These are phyloP conservation scores for Pezicula carpinea DNA, from an alignment of 2,329 filamentous ascomycete species.

Conservation along the genomic window DNA sequence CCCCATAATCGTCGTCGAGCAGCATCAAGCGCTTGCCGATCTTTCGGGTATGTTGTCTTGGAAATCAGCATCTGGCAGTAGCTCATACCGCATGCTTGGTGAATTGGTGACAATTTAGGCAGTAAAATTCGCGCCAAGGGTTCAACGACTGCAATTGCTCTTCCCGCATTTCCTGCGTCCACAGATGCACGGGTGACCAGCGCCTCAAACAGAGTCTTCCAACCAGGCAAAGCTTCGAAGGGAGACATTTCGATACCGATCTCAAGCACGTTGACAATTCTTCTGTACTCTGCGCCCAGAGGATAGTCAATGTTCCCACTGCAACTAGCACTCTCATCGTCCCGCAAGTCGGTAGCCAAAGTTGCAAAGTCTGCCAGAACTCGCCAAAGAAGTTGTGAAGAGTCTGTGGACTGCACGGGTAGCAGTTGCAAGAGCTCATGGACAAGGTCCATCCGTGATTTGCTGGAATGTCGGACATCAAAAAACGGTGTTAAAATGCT, in stretches of 20 bases:
- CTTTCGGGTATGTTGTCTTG: slow-evolving; percentile 49
- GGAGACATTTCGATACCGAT: slow-evolving; percentile 45
- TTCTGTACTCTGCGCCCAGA: slow-evolving; percentile 65
- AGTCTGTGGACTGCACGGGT: slow-evolving; percentile 22
- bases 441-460: slow-evolving; percentile 33
- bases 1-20: slow-evolving; percentile 65
- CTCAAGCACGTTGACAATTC: slow-evolving; percentile 63
- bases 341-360: slow-evolving; percentile 13
- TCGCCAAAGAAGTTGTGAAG: slow-evolving; percentile 21
- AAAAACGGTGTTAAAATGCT: slow-evolving; percentile 56
- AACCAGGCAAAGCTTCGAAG: slow-evolving; percentile 26
- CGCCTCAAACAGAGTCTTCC: slow-evolving; percentile 49
- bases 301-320: slow-evolving; percentile 38
- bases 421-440: slow-evolving; percentile 22
- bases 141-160: slow-evolving; percentile 64
- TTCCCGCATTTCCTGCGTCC: slow-evolving; percentile 63
- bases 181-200: slow-evolving; percentile 52
- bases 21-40: slow-evolving; percentile 59
- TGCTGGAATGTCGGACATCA: slow-evolving; percentile 30
- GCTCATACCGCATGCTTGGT: slow-evolving; percentile 15
- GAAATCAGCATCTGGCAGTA: slow-evolving; percentile 24
- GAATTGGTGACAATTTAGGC: slow-evolving; percentile 30
- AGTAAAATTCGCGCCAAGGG: slow-evolving; percentile 56
- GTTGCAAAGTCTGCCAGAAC: slow-evolving; percentile 24
- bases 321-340: slow-evolving; percentile 15